A percentile compares a stretch with the other conserved stretches of the same genome.
Conservation (phyloP, 441 rosid genomes). For the Populus hybrid region DNA sequence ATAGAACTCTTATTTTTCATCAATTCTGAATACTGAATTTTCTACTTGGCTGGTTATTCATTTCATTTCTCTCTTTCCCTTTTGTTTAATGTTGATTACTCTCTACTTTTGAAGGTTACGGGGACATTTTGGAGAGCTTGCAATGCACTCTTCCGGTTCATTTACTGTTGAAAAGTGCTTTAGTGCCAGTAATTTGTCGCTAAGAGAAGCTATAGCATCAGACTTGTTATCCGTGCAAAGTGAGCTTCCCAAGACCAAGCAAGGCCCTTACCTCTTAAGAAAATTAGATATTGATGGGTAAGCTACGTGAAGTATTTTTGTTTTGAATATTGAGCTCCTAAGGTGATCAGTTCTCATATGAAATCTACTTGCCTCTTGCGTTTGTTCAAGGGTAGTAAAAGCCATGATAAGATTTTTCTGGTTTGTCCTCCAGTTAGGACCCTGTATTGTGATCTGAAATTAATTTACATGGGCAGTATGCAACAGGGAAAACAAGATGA, state of each 20-base stretch:
- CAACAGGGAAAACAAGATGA: too few relatives aligned
- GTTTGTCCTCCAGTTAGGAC: neutral
- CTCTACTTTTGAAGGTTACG: too few relatives aligned
- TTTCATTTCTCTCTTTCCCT: too few relatives aligned
- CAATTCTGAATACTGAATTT: too few relatives aligned
- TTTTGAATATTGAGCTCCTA: neutral
- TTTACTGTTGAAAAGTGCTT: too few relatives aligned
- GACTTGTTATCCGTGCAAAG: constrained; percentile 58
- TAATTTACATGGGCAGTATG: neutral
- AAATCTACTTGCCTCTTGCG: neutral
- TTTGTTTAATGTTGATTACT: too few relatives aligned
- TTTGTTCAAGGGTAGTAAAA: neutral
- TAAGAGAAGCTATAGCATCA: constrained; percentile 60
- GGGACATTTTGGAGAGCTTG: too few relatives aligned
- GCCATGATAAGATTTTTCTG: neutral
- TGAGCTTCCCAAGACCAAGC: constrained; percentile 73
- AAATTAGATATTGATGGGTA: constrained; percentile 80
- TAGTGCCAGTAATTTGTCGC: too few relatives aligned
- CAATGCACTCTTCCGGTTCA: too few relatives aligned
- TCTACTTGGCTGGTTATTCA: too few relatives aligned
- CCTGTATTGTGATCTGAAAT: neutral
- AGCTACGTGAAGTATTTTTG: constrained; percentile 21
- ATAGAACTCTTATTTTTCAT: too few relatives aligned
- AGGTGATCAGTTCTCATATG: neutral
- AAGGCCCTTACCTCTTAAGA: constrained; percentile 73